Conservation (phyloP, 2,329 filamentous ascomycete genomes). For the Phyllosticta paracitricarpa region DNA sequence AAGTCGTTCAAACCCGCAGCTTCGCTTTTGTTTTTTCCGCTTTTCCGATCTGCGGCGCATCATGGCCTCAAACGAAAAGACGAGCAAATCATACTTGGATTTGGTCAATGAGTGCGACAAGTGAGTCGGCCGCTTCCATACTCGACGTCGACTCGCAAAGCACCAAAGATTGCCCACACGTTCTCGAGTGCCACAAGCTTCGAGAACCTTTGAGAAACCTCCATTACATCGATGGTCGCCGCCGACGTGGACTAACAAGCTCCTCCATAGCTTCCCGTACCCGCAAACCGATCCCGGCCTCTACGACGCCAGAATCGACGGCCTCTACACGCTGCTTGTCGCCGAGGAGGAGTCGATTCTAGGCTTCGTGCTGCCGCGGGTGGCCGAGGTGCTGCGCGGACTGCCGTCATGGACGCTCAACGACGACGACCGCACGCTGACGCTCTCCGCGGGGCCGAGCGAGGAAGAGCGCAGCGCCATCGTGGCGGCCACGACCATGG, state of each 20-base stretch:
- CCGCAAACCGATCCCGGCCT: slow-evolving; percentile 47
- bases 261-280: slow-evolving; percentile 61
- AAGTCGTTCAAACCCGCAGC: neutral
- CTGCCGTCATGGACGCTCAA: slow-evolving; percentile 54
- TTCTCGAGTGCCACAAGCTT: neutral
- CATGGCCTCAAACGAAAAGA: slow-evolving; percentile 4
- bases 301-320: slow-evolving; percentile 44
- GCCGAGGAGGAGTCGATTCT: slow-evolving; percentile 49
- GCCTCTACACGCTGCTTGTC: slow-evolving; percentile 57
- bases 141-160: neutral
- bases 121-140: slow-evolving; percentile 18
- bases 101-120: slow-evolving; percentile 49
- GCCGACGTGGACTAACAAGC: neutral
- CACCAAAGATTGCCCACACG: neutral
- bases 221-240: neutral
- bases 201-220: neutral
- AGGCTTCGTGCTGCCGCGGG: slow-evolving; percentile 50
- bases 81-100: slow-evolving; percentile 40
- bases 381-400: slow-evolving; percentile 48
- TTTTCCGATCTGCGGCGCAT: neutral
- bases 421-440: slow-evolving; percentile 50
- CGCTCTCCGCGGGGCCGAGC: slow-evolving; percentile 47
- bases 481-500: slow-evolving; percentile 48
- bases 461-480: slow-evolving; percentile 53
- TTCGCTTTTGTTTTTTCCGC: neutral